Percentiles rank a stretch among this genome's conserved stretches.
phyloP scores from a whole-genome alignment of 148 eudicot genomes.

The Selenicereus undatus region DNA sequence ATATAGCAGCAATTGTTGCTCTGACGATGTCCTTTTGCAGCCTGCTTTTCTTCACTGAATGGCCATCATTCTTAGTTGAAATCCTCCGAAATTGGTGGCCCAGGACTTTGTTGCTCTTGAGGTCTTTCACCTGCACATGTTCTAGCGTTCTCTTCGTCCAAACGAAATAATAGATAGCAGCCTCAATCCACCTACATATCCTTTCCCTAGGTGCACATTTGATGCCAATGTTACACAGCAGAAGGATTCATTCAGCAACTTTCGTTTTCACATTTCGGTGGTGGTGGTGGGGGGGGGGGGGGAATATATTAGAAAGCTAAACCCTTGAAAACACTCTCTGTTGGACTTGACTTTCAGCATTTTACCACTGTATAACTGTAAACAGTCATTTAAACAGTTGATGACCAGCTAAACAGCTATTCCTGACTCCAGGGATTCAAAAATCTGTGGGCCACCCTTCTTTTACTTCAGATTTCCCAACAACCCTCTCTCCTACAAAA shows the following conservation, averaged over 20 bases:
- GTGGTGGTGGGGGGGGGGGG: not conserved
- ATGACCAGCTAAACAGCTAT: not conserved
- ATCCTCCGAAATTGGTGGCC: too few relatives aligned
- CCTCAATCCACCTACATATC: too few relatives aligned
- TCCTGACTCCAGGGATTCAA: not conserved
- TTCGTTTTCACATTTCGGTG: too few relatives aligned
- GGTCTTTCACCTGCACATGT: too few relatives aligned
- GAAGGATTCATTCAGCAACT: not conserved
- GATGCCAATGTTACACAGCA: not conserved
- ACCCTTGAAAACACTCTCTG: not conserved
- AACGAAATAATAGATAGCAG: too few relatives aligned
- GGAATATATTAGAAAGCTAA: not conserved
- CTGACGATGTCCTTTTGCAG: too few relatives aligned
- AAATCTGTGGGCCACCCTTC: not conserved
- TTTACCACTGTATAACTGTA: not conserved
- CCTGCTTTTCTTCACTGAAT: too few relatives aligned
- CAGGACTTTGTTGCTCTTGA: too few relatives aligned
- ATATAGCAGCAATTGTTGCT: too few relatives aligned
- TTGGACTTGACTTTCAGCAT: not conserved
- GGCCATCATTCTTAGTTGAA: too few relatives aligned
- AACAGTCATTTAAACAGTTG: not conserved
- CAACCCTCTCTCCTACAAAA: not conserved
- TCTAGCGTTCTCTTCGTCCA: too few relatives aligned
- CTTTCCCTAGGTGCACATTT: not conserved
- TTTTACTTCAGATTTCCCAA: not conserved